Percentiles rank a stretch among this genome's conserved stretches.
Conservation (phyloP, 306 rosid species). For the Geum urbanum region DNA sequence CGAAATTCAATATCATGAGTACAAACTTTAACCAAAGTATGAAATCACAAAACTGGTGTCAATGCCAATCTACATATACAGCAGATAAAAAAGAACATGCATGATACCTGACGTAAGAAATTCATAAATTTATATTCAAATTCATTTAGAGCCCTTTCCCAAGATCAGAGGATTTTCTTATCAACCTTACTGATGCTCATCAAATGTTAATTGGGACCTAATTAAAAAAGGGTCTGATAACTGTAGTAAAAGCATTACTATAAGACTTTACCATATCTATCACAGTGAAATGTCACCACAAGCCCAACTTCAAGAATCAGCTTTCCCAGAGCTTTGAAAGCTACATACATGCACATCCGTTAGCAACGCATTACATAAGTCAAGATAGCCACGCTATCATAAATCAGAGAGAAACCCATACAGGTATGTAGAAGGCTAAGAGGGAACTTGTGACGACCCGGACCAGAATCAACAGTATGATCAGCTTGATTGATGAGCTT, state of each 20-base stretch:
- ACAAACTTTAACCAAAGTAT: no score
- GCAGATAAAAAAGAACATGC: no score
- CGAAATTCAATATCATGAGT: no score
- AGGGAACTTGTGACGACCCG: no score
- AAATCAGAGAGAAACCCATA: no score
- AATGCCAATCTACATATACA: no score
- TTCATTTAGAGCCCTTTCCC: neutral
- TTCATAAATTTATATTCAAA: conserved; percentile 12
- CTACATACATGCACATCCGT: conserved; percentile 34
- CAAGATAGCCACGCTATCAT: neutral
- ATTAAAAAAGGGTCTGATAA: neutral
- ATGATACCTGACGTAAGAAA: neutral
- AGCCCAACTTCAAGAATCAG: conserved; percentile 84
- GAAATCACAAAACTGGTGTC: no score
- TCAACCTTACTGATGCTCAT: neutral
- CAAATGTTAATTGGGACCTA: conserved; percentile 11
- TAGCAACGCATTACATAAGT: neutral
- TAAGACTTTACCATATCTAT: conserved; percentile 66
- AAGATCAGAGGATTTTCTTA: conserved; percentile 10
- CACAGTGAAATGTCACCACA: conserved; percentile 85
- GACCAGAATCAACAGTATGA: no score
- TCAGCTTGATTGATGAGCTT: no score
- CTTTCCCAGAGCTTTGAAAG: conserved; percentile 91
- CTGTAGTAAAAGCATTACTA: neutral
- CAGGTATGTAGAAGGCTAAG: no score